Base-by-base conservation (phyloP, 495 filamentous ascomycete species). In the Tuber melanosporum region DNA sequence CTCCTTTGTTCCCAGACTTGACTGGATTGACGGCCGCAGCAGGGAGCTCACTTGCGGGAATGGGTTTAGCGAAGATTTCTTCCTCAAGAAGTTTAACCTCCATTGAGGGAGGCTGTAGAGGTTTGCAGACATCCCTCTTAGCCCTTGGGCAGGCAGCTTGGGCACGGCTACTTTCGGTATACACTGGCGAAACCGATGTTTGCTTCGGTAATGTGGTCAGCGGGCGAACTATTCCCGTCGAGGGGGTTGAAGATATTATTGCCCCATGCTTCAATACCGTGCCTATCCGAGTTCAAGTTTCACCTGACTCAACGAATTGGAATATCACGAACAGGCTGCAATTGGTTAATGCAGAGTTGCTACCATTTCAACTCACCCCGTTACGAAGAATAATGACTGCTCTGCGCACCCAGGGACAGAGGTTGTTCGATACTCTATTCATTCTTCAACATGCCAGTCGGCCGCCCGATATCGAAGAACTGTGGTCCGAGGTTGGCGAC, bases 211-310 rank as follows among this genome's bases (percentile, higher is more conserved):
- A 90, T 78, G 90, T 95, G 10, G 88, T 93, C 74, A 92, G 88
- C 79, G 93, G 93, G 1, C 89, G 93, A 47, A 90, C 89, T 0
- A 80, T 92, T 17, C 84, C 90, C 4, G 81, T 93, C 32, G 87
- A 91, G 39, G 87, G 87, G 6, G 86, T 95, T 43, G 88, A 93
- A 19, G 86, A 89, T 8, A 89, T 97, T 14, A 88, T 97, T 36
- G 91, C 92, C 1, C 94, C 94, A 1, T 93, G 93, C 82, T 95
- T 97, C 85, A 97, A 95, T 77, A 97, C 94, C 0, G 86, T 97
- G 36, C 93, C 94, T 1, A 84, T 93, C n/a, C 88, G 94, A 32
- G 83, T 91, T 73, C 82, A 88, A 44, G 72, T 91, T n/a, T 81
- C 84, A 5, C 76, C 73, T 17, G 74, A 70, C 39, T 82, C 72